Evolutionary conservation across 164 flowering plant genomes (phyloP).

Genomic region (Magnolia changhungtana): DNA sequence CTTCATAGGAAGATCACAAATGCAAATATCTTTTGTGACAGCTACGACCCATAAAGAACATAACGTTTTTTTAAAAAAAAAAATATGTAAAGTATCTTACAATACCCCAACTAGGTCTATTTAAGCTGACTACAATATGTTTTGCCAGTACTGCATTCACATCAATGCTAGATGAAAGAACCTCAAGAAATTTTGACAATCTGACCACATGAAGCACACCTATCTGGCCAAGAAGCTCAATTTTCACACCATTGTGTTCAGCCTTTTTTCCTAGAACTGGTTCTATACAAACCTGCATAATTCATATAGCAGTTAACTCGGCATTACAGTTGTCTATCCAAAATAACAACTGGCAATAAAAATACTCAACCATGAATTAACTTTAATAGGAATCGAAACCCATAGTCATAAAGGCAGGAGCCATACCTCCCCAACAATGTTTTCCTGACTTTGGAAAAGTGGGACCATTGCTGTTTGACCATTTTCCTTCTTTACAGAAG

Average conservation of each 20-base stretch:
- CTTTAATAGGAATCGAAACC: not conserved
- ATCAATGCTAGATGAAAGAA: constrained; percentile 2
- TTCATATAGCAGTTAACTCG: not conserved
- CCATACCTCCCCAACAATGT: constrained; percentile 78
- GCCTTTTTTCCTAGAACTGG: constrained; percentile 96
- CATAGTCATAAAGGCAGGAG: constrained; percentile 4
- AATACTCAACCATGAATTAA: not conserved
- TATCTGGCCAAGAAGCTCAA: constrained; percentile 97
- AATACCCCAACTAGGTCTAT: not conserved
- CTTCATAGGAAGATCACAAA: not conserved
- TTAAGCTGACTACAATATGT: not conserved
- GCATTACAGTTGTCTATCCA: not conserved
- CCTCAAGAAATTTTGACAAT: not conserved
- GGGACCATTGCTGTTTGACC: constrained; percentile 74
- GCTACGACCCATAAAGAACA: too few relatives aligned
- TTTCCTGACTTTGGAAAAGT: constrained; percentile 92
- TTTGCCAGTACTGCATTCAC: not conserved
- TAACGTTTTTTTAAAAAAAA: not conserved
- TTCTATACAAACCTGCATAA: constrained; percentile 65
- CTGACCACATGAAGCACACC: constrained; percentile 34
- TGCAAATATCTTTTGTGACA: not conserved
- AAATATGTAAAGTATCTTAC: not conserved
- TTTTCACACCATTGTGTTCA: constrained; percentile 94
- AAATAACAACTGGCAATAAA: not conserved
- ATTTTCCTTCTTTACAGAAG: constrained; percentile 78